phyloP scores from a whole-genome alignment of 768 basidiomycete species.

The Phylloporus rhodoxanthus region DNA sequence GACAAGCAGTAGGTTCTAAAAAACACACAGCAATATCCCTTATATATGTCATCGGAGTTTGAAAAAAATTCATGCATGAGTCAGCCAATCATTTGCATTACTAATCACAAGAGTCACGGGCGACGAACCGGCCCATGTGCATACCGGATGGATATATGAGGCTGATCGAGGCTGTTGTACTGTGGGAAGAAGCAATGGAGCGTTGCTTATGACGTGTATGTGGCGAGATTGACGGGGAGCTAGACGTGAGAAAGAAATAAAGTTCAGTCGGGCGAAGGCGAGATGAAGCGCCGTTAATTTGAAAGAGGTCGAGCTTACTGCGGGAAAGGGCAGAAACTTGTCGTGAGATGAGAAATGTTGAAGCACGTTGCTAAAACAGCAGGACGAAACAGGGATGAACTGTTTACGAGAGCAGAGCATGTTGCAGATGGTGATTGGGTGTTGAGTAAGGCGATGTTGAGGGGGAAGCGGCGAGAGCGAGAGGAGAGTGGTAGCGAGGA shows the following conservation, averaged over 20 bases:
- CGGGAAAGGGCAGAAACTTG: not conserved
- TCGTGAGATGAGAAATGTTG: not conserved
- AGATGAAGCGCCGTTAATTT: slow-evolving; percentile 14
- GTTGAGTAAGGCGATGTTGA: slow-evolving; percentile 9
- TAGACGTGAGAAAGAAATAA: slow-evolving; percentile 12
- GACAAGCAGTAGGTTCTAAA: not conserved
- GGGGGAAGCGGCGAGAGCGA: slow-evolving; percentile 3
- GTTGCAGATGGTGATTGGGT: slow-evolving; percentile 24
- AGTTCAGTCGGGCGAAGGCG: slow-evolving; percentile 9
- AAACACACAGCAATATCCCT: not conserved
- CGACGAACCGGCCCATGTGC: not conserved
- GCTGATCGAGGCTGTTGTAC: not conserved
- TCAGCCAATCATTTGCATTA: slow-evolving; percentile 1
- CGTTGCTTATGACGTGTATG: not conserved
- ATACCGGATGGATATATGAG: not conserved
- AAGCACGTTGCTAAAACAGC: slow-evolving; percentile 15
- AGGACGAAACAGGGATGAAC: slow-evolving; percentile 8
- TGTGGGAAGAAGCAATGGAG: not conserved
- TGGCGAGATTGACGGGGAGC: not conserved
- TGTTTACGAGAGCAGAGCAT: slow-evolving; percentile 22
- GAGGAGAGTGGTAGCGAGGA: slow-evolving; percentile 16
- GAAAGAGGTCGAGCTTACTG: slow-evolving; percentile 17
- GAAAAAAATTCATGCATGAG: not conserved
- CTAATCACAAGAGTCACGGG: not conserved
- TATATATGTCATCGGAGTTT: slow-evolving; percentile 18